These are phyloP conservation scores for Naematelia aurantialba DNA, from an alignment of 768 basidiomycete species.

Conservation along the genomic window DNA sequence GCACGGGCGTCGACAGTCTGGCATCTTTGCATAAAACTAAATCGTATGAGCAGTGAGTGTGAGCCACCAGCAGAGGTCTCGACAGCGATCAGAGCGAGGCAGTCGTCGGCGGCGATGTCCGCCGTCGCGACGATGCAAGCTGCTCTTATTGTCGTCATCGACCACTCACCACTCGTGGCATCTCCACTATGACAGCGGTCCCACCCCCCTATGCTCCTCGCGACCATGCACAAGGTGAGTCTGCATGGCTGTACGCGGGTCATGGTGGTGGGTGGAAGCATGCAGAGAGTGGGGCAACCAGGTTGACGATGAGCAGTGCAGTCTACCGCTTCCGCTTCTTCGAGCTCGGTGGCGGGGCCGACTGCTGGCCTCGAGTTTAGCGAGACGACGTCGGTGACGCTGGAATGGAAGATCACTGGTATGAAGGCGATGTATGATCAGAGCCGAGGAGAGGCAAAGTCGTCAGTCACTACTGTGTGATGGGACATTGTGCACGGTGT, in stretches of 20 bases:
- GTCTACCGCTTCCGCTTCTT: constrained; percentile 1
- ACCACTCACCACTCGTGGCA: too few species aligned
- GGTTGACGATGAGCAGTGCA: constrained; percentile 15
- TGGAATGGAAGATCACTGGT: constrained; percentile 72
- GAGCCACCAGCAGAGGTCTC: too few species aligned
- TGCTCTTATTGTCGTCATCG: too few species aligned
- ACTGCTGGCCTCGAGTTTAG: constrained; percentile 36
- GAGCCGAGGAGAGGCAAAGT: constrained; percentile 56
- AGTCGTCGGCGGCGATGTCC: too few species aligned
- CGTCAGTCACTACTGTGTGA: constrained; percentile 32
- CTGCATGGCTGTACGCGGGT: neutral
- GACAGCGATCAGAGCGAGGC: too few species aligned
- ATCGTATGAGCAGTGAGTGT: too few species aligned
- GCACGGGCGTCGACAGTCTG: too few species aligned
- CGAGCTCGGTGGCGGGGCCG: neutral
- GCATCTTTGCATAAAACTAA: too few species aligned
- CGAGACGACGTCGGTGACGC: constrained; percentile 47
- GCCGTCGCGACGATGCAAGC: too few species aligned
- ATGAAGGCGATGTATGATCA: constrained; percentile 71
- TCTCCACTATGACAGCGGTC: constrained; percentile 18
- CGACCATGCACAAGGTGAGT: constrained; percentile 23
- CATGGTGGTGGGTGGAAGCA: too few species aligned
- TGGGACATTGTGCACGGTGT: neutral
- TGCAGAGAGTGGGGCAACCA: too few species aligned
- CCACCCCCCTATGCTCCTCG: constrained; percentile 26